phyloP scores from a whole-genome alignment of 192 early-diverging fungal genomes.

The Podila minutissima region DNA sequence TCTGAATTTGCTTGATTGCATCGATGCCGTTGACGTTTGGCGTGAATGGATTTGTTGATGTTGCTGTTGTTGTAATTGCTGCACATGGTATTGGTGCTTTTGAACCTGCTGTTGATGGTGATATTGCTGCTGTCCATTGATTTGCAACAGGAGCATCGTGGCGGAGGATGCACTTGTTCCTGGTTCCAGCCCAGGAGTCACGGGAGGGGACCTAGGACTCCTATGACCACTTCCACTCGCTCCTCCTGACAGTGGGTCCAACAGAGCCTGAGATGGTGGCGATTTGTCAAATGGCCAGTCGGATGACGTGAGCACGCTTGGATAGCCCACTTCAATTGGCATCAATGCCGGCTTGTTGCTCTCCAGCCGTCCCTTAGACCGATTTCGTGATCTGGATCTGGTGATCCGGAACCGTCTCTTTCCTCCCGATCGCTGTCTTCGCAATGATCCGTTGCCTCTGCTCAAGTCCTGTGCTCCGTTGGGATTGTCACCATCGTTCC shows the following conservation, averaged over 20 bases:
- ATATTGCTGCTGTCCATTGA: not conserved
- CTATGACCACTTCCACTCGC: not conserved
- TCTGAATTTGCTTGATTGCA: not conserved
- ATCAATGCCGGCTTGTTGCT: slow-evolving; percentile 9
- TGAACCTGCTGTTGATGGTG: not conserved
- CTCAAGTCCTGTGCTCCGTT: not conserved
- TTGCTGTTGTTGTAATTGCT: slow-evolving; percentile 1
- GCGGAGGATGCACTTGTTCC: not conserved
- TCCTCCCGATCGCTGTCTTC: slow-evolving; percentile 32
- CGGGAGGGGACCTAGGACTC: not conserved
- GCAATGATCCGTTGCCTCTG: slow-evolving; percentile 15
- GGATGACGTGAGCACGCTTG: slow-evolving; percentile 11
- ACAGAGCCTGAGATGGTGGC: not conserved
- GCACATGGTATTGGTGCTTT: not conserved
- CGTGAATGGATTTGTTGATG: not conserved
- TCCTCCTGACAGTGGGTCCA: not conserved
- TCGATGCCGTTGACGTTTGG: not conserved
- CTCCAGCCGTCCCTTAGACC: slow-evolving; percentile 23
- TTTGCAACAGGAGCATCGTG: not conserved
- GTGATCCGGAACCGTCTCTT: slow-evolving; percentile 27
- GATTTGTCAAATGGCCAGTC: slow-evolving; percentile 35
- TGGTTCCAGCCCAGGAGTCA: not conserved
- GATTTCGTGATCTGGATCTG: slow-evolving; percentile 31
- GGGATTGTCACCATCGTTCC: not conserved
- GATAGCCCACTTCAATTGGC: slow-evolving; percentile 33